Evolutionary conservation across 2,329 filamentous ascomycete genomes (phyloP).

Genomic region (Cytospora schulzeri): DNA sequence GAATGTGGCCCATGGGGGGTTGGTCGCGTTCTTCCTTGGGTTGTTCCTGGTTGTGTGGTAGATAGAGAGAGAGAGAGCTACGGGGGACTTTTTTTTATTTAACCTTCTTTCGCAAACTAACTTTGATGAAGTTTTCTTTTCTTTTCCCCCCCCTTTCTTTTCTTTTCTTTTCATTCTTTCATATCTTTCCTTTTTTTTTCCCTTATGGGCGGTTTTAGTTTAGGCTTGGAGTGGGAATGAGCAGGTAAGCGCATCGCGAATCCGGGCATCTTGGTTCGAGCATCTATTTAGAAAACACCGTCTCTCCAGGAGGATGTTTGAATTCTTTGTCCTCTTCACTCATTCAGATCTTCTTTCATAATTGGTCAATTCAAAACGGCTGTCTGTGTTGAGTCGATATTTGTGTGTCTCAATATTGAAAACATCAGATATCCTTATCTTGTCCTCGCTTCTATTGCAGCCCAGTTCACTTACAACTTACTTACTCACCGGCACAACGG

Average conservation of each 20-base stretch:
- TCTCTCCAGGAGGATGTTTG: not conserved
- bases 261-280: not conserved
- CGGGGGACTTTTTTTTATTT: not conserved
- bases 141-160: not conserved
- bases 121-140: not conserved
- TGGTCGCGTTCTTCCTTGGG: not conserved
- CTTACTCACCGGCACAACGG: not conserved
- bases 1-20: not conserved
- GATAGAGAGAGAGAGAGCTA: not conserved
- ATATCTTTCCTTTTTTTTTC: not conserved
- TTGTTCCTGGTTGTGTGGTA: conserved; percentile 13
- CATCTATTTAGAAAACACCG: not conserved
- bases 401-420: not conserved
- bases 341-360: not conserved
- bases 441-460: not conserved
- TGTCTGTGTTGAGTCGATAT: not conserved
- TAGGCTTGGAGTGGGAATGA: not conserved
- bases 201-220: not conserved
- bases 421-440: not conserved
- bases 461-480: not conserved
- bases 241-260: not conserved
- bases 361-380: not conserved
- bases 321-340: not conserved
- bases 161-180: not conserved
- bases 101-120: not conserved